These are phyloP conservation scores for Boechera divaricarpa DNA, from an alignment of 345 rosid species.

Conservation along the genomic window DNA sequence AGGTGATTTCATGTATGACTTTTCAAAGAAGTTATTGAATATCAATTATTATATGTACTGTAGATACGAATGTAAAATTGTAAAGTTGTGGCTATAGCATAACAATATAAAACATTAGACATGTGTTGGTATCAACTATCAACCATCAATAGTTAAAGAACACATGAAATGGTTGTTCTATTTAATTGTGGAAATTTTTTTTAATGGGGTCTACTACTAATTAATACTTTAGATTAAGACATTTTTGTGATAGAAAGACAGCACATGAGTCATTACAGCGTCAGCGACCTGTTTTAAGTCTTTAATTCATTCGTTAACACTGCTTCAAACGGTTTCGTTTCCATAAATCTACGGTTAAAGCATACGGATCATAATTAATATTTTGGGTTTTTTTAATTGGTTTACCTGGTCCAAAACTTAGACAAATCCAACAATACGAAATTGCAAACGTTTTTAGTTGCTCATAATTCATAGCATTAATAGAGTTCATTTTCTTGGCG, in stretches of 20 bases:
- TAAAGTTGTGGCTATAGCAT: not conserved
- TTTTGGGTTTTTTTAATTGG: constrained; percentile 5
- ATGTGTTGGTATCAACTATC: constrained; percentile 10
- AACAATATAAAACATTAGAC: not conserved
- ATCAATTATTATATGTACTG: not conserved
- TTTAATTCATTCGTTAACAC: constrained; percentile 3
- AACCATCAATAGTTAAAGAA: constrained; percentile 4
- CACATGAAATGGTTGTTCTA: constrained; percentile 27
- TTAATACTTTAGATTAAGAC: not conserved
- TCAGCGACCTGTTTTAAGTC: constrained; percentile 17
- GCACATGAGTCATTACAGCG: constrained; percentile 9
- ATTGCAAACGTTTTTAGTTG: not conserved
- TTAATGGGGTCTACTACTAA: constrained; percentile 10
- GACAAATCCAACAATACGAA: not conserved
- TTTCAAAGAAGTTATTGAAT: not conserved
- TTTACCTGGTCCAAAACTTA: not conserved
- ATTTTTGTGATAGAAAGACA: constrained; percentile 8
- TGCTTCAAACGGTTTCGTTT: constrained; percentile 11
- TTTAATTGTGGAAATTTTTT: not conserved
- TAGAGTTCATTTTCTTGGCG: not conserved
- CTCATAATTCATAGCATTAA: not conserved
- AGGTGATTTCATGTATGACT: not conserved
- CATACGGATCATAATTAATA: constrained; percentile 5
- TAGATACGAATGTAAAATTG: not conserved
- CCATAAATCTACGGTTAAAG: not conserved